phyloP scores from a whole-genome alignment of 140 eudicot species.

The Senecio squalidus region DNA sequence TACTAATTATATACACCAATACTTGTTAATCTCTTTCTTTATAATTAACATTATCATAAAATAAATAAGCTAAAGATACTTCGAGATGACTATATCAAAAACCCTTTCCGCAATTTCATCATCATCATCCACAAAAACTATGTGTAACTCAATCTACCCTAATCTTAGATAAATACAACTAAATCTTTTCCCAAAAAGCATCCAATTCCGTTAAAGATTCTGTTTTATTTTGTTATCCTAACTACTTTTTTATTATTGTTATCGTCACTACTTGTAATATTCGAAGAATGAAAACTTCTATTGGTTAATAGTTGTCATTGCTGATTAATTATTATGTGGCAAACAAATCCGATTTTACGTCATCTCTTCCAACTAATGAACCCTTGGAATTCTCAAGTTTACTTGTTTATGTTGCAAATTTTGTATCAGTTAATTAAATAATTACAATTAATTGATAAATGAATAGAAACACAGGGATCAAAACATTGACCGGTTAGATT shows the following conservation, averaged over 20 bases:
- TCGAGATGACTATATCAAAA: conserved; percentile 1
- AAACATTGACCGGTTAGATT: not conserved
- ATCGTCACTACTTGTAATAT: not conserved
- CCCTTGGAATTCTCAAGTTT: not conserved
- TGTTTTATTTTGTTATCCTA: too few relatives aligned
- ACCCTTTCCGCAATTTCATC: conserved; percentile 16
- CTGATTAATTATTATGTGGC: not conserved
- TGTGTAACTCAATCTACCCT: conserved; percentile 9
- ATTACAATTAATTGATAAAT: not conserved
- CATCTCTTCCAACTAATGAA: conserved; percentile 5
- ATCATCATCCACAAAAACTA: conserved; percentile 24
- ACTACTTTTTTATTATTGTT: not conserved
- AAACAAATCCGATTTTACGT: conserved; percentile 7
- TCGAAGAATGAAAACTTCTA: not conserved
- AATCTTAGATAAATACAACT: conserved; percentile 19
- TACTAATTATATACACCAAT: not conserved
- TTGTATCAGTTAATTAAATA: not conserved
- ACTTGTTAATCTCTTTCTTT: not conserved
- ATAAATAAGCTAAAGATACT: not conserved
- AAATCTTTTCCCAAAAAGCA: conserved; percentile 3
- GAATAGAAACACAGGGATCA: not conserved
- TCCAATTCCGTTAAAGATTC: conserved; percentile 16
- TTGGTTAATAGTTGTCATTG: not conserved
- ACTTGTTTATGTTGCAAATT: conserved; percentile 7
- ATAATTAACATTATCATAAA: not conserved